Evolutionary conservation across 345 rosid species (phyloP).

Genomic region (Gynandropsis gynandra): DNA sequence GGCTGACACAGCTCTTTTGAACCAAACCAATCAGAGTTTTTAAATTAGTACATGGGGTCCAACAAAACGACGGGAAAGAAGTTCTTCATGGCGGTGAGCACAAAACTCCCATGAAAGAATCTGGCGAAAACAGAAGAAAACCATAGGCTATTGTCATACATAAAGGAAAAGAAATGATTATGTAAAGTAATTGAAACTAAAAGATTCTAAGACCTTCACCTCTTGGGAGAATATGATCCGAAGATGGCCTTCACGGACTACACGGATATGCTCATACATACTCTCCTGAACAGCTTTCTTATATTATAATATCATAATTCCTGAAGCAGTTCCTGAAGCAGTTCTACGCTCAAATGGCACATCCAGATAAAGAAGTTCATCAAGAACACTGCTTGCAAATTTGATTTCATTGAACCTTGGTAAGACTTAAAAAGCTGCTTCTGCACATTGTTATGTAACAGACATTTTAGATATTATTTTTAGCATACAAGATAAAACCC

Average conservation of each 20-base stretch:
- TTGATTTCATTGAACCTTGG: constrained; percentile 95
- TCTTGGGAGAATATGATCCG: too few species aligned
- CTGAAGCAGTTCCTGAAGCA: constrained; percentile 64
- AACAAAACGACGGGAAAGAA: too few species aligned
- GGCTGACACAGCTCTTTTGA: constrained; percentile 81
- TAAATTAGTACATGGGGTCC: too few species aligned
- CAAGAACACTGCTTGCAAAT: constrained; percentile 90
- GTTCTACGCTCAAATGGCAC: constrained; percentile 76
- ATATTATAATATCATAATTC: constrained; percentile 82
- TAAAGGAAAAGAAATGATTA: not conserved
- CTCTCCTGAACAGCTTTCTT: constrained; percentile 93
- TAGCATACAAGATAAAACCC: too few species aligned
- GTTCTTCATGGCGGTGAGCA: too few species aligned
- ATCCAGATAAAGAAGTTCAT: constrained; percentile 87
- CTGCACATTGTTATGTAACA: too few species aligned
- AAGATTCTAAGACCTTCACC: too few species aligned
- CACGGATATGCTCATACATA: constrained; percentile 94
- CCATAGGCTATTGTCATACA: constrained; percentile 5
- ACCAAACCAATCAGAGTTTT: constrained; percentile 3
- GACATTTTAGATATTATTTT: too few species aligned
- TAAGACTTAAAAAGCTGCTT: constrained; percentile 91
- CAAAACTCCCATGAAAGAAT: too few species aligned
- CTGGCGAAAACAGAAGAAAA: constrained; percentile 16
- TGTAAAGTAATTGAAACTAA: too few species aligned
- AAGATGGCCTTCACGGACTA: too few species aligned